Percentiles rank a stretch among this genome's conserved stretches.
phyloP scores from a whole-genome alignment of 805 yeast species.

The Metschnikowia matae region DNA sequence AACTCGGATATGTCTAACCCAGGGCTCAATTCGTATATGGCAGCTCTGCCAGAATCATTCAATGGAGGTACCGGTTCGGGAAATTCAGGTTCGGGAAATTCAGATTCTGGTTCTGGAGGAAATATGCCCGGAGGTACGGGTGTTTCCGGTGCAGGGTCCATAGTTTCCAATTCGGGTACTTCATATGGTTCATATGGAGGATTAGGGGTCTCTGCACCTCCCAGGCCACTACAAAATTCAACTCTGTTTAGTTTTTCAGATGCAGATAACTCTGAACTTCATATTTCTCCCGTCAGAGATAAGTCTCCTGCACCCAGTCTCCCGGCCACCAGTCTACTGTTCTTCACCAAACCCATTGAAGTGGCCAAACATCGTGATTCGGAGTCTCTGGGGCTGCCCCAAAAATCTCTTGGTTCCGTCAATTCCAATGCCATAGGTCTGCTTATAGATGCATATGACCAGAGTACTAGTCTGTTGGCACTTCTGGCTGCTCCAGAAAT shows the following conservation, averaged over 20 bases:
- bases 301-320: not conserved
- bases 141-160: no score
- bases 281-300: conserved; percentile 16
- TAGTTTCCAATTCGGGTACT: no score
- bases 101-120: no score
- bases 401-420: conserved; percentile 18
- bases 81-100: no score
- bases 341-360: not conserved
- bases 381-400: conserved; percentile 17
- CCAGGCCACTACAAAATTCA: not conserved
- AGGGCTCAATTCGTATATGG: no score
- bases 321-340: not conserved
- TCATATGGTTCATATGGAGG: no score
- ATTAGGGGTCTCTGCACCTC: not conserved
- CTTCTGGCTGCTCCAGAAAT: conserved; percentile 4
- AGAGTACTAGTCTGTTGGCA: conserved; percentile 23
- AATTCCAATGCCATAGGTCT: conserved; percentile 26
- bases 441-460: conserved; percentile 28
- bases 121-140: no score
- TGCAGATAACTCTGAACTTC: conserved; percentile 22
- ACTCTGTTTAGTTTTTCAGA: conserved; percentile 24
- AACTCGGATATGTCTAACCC: no score
- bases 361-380: not conserved
- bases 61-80: no score
- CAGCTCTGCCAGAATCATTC: no score